phyloP scores from a whole-genome alignment of 345 rosid species.

The Pistacia integerrima region DNA sequence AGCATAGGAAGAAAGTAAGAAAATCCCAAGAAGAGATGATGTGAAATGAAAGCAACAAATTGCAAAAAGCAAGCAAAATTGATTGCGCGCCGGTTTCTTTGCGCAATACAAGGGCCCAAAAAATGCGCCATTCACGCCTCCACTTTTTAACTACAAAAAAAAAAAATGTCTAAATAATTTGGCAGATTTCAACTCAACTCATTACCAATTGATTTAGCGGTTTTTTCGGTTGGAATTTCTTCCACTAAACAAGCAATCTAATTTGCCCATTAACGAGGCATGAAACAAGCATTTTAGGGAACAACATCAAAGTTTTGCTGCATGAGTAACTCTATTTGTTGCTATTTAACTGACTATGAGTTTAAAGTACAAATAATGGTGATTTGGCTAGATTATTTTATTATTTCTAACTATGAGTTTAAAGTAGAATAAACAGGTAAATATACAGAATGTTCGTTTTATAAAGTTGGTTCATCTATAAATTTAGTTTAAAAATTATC shows the following conservation, averaged over 20 bases:
- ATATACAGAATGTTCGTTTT: too few relatives aligned
- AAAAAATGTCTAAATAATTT: constrained; percentile 3
- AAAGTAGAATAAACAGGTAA: too few relatives aligned
- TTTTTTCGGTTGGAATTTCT: constrained; percentile 11
- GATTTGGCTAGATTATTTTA: not conserved
- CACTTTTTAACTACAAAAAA: not conserved
- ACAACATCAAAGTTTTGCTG: not conserved
- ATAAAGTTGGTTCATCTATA: too few relatives aligned
- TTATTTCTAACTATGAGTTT: not conserved
- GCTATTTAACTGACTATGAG: not conserved
- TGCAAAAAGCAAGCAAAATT: constrained; percentile 2
- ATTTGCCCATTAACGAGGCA: constrained; percentile 3
- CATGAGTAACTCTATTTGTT: not conserved
- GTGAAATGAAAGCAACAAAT: constrained; percentile 5
- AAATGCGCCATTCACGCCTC: constrained; percentile 49
- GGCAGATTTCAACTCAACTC: not conserved
- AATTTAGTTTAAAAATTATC: not conserved
- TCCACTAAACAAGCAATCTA: not conserved
- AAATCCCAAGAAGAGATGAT: constrained; percentile 19
- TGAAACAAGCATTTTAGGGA: not conserved
- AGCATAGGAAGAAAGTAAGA: constrained; percentile 22
- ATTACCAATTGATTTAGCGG: constrained; percentile 11
- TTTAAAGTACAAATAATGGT: not conserved
- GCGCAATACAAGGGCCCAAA: constrained; percentile 38
- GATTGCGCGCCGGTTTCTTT: constrained; percentile 52